phyloP scores from a whole-genome alignment of 768 basidiomycete genomes.

The Plicaturopsis crispa region DNA sequence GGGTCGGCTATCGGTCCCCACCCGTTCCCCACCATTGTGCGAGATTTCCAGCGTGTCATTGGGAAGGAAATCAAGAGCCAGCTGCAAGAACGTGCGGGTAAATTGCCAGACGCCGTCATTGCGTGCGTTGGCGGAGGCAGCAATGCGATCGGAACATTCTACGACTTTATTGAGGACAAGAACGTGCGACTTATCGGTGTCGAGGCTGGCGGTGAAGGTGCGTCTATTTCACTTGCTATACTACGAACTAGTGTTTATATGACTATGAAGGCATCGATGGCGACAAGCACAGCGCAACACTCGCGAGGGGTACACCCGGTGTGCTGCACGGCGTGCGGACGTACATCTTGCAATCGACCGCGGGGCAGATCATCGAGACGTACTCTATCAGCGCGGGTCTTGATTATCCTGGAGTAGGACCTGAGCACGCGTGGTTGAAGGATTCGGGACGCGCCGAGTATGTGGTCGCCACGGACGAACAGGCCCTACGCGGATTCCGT shows the following conservation, averaged over 20 bases:
- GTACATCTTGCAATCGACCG: conserved; percentile 82
- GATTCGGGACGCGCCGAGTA: conserved; percentile 93
- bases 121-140: conserved; percentile 98
- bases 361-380: conserved; percentile 94
- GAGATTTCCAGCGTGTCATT: conserved; percentile 96
- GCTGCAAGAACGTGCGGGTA: conserved; percentile 60
- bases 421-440: conserved; percentile 97
- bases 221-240: conserved; percentile 7
- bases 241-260: conserved; percentile 3
- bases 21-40: conserved; percentile 98
- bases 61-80: conserved; percentile 92
- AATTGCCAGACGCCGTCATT: conserved; percentile 89
- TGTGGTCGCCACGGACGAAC: conserved; percentile 86
- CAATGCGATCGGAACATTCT: conserved; percentile 97
- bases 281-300: conserved; percentile 85
- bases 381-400: conserved; percentile 95
- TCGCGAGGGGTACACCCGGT: conserved; percentile 85
- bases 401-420: conserved; percentile 96
- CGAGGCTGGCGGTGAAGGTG: conserved; percentile 96
- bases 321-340: conserved; percentile 95
- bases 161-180: conserved; percentile 90
- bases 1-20: conserved; percentile 97
- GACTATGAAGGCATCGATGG: conserved; percentile 62
- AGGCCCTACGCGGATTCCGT: conserved; percentile 89
- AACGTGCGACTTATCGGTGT: conserved; percentile 85